phyloP scores from a whole-genome alignment of 768 basidiomycete species.

The Flagelloscypha sp. region DNA sequence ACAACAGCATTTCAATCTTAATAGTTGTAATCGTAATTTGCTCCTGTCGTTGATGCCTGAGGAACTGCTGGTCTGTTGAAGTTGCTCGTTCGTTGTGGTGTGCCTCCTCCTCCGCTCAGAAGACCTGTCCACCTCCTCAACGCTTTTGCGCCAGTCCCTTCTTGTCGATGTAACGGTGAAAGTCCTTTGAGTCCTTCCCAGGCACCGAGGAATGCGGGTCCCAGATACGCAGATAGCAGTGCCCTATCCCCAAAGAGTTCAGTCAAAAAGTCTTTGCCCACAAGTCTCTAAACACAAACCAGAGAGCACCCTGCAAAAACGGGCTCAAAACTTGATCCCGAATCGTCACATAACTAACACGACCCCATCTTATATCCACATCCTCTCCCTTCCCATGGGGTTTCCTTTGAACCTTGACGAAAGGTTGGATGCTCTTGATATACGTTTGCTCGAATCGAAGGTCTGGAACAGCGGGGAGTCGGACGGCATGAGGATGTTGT shows the following conservation, averaged over 20 bases:
- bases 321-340: constrained; percentile 66
- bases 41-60: too few species aligned
- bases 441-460: constrained; percentile 72
- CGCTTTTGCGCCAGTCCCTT: too few species aligned
- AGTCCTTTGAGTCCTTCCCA: too few species aligned
- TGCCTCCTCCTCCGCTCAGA: too few species aligned
- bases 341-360: constrained; percentile 52
- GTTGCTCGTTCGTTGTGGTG: too few species aligned
- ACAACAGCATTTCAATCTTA: too few species aligned
- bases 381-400: constrained; percentile 25
- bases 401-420: constrained; percentile 33
- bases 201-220: too few species aligned
- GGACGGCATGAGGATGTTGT: constrained; percentile 21
- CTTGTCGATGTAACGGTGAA: too few species aligned
- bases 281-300: constrained; percentile 32
- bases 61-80: too few species aligned
- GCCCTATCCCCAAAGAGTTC: not conserved
- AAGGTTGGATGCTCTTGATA: constrained; percentile 48
- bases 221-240: too few species aligned
- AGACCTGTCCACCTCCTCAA: too few species aligned
- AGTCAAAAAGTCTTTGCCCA: not conserved
- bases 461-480: constrained; percentile 58
- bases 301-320: constrained; percentile 56
- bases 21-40: too few species aligned
- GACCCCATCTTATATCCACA: constrained; percentile 45